phyloP scores from a whole-genome alignment of 495 filamentous ascomycete species.

The Tuber aestivum region DNA sequence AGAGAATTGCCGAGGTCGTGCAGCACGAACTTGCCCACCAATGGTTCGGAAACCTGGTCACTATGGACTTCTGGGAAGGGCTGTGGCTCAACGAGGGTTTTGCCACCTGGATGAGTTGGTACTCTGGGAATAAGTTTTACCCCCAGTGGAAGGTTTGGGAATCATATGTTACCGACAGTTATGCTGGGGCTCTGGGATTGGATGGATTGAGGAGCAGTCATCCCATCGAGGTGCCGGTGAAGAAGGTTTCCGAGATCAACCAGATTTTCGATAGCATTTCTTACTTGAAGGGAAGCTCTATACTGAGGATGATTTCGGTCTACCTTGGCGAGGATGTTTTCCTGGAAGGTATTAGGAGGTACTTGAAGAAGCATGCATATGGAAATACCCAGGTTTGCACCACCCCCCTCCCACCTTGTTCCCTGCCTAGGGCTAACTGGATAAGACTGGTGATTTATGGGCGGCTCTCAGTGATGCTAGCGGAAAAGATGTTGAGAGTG shows the following conservation, averaged over 20 bases:
- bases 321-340: conserved; percentile 90
- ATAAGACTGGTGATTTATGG: conserved; percentile 84
- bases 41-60: conserved; percentile 98
- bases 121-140: conserved; percentile 78
- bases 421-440: conserved; percentile 11
- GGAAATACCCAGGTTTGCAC: conserved; percentile 57
- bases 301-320: conserved; percentile 94
- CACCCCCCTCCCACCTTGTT: neutral
- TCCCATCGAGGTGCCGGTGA: conserved; percentile 94
- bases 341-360: conserved; percentile 83
- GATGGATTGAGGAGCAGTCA: conserved; percentile 92
- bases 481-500: conserved; percentile 75
- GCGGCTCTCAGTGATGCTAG: conserved; percentile 80
- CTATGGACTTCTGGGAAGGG: conserved; percentile 99
- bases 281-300: conserved; percentile 93
- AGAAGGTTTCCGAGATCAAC: conserved; percentile 90
- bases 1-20: conserved; percentile 87
- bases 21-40: conserved; percentile 98
- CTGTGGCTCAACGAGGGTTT: conserved; percentile 98
- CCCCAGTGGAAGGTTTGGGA: conserved; percentile 99
- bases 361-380: conserved; percentile 93
- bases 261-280: conserved; percentile 99
- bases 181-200: conserved; percentile 78
- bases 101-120: conserved; percentile 78
- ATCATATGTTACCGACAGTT: conserved; percentile 81